Evolutionary conservation across 768 basidiomycete genomes (phyloP), one percentile per base, ranked within the genome.

Genomic region (Erythrobasidium yunnanense): DNA sequence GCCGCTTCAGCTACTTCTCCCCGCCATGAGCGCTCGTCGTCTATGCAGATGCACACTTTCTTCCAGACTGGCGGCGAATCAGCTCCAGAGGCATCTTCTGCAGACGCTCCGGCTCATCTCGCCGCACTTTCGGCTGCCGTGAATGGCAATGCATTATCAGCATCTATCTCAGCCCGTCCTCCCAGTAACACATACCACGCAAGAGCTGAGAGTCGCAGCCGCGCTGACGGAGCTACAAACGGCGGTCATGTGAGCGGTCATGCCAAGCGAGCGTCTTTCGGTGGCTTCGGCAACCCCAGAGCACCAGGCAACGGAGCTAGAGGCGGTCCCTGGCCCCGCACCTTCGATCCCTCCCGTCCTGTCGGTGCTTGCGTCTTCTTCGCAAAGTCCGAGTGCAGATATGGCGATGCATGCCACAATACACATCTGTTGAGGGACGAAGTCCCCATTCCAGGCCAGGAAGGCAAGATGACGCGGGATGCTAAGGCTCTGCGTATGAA

Each of bases 41-140:
- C 49, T 15, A 23, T 25, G 23, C 56, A 58, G 38, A 58, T 58
- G 56, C 56, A 46, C 45, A 58, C 56, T 17, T 46, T 58, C 35
- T 58, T 42, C 56, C 56, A 58, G 56, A 58, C 56, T 33, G 45
- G 38, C 38, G 54, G 54, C 22, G 54, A 27, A 5, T 13, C 54
- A 33, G 54, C 54, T 30, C 30, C 29, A 5, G 30, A 8, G 23
- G 18, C 30, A 18, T 4, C 52, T 29, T 29, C 54, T 18, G 30
- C 54, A 15, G 11, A 29, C 35, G 27, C 54, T 13, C n/a, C 30
- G 30, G 38, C 30, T 34, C 30, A 22, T 20, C 27, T 34, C 17
- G 30, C 30, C 29, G 4, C 54, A 33, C 30, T 22, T 35, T 8
- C 50, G 11, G 25, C 50, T 22, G 13, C 50, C 25, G 22, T 23